Percentiles rank a stretch among this genome's conserved stretches.
phyloP scores from a whole-genome alignment of 208 protist species.

The Trypanosoma vivax region DNA sequence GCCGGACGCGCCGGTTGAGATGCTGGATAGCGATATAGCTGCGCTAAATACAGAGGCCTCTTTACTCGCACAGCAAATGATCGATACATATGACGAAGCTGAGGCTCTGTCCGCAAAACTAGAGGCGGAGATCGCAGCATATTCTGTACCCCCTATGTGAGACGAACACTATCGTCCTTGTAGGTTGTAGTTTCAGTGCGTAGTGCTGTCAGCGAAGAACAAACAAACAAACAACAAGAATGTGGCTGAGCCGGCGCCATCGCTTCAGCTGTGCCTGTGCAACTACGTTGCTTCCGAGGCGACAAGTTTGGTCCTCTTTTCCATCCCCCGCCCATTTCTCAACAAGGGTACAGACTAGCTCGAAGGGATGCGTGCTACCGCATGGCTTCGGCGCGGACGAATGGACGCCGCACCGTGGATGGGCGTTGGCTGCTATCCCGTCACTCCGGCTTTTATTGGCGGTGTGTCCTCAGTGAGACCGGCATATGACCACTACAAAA shows the following conservation, averaged over 20 bases:
- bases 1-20: slow-evolving; percentile 47
- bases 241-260: no score
- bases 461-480: slow-evolving; percentile 44
- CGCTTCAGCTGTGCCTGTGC: no score
- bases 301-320: slow-evolving; percentile 3
- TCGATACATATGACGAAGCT: slow-evolving; percentile 66
- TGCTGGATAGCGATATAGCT: slow-evolving; percentile 63
- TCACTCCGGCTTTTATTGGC: slow-evolving; percentile 48
- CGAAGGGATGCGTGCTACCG: slow-evolving; percentile 17
- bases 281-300: no score
- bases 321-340: neutral
- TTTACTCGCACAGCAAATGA: slow-evolving; percentile 44
- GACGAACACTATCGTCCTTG: no score
- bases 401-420: slow-evolving; percentile 72
- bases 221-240: no score
- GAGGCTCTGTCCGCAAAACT: slow-evolving; percentile 37
- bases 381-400: slow-evolving; percentile 42
- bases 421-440: slow-evolving; percentile 67
- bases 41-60: slow-evolving; percentile 39
- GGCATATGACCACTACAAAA: slow-evolving; percentile 66
- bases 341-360: neutral
- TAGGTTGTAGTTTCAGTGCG: no score
- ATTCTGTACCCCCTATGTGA: slow-evolving; percentile 32
- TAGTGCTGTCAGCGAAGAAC: no score
- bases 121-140: slow-evolving; percentile 38